Evolutionary conservation across 805 yeast genomes (phyloP).

Genomic region (Candida ponderosae): DNA sequence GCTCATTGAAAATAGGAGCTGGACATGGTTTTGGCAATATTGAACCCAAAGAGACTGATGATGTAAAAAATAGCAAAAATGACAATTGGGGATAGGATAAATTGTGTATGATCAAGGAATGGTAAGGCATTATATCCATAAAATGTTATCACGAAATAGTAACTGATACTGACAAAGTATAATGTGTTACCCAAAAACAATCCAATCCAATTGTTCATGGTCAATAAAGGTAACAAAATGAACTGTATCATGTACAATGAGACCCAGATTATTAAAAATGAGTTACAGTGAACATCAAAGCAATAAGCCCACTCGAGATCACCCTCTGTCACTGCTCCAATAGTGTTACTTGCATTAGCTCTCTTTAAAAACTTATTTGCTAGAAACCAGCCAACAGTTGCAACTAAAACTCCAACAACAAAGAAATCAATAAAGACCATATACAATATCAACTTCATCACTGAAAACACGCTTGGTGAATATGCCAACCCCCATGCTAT

Average conservation of each 20-base stretch:
- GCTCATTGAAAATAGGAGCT: slow-evolving; percentile 29
- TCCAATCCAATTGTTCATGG: slow-evolving; percentile 58
- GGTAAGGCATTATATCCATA: slow-evolving; percentile 82
- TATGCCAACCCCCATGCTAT: slow-evolving; percentile 88
- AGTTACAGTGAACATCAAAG: slow-evolving; percentile 89
- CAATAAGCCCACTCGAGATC: slow-evolving; percentile 88
- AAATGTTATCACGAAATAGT: slow-evolving; percentile 74
- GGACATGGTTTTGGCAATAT: slow-evolving; percentile 63
- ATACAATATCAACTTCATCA: slow-evolving; percentile 60
- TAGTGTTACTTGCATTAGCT: slow-evolving; percentile 16
- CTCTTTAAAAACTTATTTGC: slow-evolving; percentile 58
- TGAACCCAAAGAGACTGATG: slow-evolving; percentile 57
- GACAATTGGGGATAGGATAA: slow-evolving; percentile 57
- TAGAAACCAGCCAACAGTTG: slow-evolving; percentile 68
- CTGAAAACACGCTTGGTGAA: slow-evolving; percentile 52
- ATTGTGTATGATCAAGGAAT: slow-evolving; percentile 55
- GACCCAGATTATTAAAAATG: slow-evolving; percentile 79
- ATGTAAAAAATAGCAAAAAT: slow-evolving; percentile 50
- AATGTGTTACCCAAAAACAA: slow-evolving; percentile 70
- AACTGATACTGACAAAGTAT: slow-evolving; percentile 65
- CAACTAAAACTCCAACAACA: slow-evolving; percentile 55
- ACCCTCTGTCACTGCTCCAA: slow-evolving; percentile 25
- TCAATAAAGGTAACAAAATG: slow-evolving; percentile 62
- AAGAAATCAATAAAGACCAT: slow-evolving; percentile 85
- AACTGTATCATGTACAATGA: slow-evolving; percentile 68